Base-by-base conservation (phyloP, 2,329 filamentous ascomycete genomes). In the Penicillium palitans region DNA sequence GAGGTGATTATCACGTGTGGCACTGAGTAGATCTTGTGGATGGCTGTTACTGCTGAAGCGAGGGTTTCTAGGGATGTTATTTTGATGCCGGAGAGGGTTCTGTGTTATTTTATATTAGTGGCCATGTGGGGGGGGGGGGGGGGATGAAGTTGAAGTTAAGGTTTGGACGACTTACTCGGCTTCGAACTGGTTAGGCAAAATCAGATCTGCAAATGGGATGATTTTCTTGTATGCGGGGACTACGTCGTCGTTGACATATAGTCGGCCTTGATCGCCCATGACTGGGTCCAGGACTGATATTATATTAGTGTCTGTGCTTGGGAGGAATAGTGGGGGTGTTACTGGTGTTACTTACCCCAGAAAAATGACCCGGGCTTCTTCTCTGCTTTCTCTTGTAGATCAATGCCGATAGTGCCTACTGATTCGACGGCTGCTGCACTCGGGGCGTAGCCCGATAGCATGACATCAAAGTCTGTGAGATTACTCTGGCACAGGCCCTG, bases 161-260 rank as follows among this genome's bases (percentile, higher is more conserved):
- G 33, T 6, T 6, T 17, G 29, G 25, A 13, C 15, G 2, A 78
- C 87, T 66, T 80, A 96, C 91, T 99, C 93, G 44, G 93, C 91
- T 79, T 99, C 95, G 66, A 97, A 99, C 68, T 98, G 93, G 72
- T 99, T 99, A 4, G 95, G 95, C 17, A 98, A 78, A 56, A 99
- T 96, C 66, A 99, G 76, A 75, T 99, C 95, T 2, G 95, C 93
- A 68, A 93, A 83, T 37, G 83, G 83, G 24, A 98, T 80, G 57
- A 96, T 81, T 25, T 81, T 81, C 76, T 91, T 93, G 76, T 98
- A 99, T 15, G 90, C 92, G 0, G 93, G 93, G 17, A 98, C 90
- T 4, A 96, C 91, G 63, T 96, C 91, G 67, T 93, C 88, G 6
- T 89, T 90, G 8, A 99, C 93, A 71, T 99, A 99, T 13, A 99